Conservation (phyloP, 108 stramenopile species). For the Cyclotella cryptica region DNA sequence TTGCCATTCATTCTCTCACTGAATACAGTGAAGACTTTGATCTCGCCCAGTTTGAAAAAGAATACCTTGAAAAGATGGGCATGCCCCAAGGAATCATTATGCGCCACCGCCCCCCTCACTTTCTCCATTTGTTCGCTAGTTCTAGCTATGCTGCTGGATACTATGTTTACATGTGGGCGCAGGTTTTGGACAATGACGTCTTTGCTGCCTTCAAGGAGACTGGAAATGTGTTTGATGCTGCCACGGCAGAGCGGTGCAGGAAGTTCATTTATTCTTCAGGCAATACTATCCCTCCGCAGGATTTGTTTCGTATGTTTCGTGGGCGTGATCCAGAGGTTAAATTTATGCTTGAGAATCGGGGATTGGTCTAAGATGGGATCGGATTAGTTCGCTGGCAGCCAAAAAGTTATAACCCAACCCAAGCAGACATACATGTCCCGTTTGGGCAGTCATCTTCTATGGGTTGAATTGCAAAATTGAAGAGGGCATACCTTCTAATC, state of each 20-base stretch:
- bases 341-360: slow-evolving; percentile 75
- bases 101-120: slow-evolving; percentile 81
- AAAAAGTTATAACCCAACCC: too few species aligned
- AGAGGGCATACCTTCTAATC: too few species aligned
- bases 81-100: slow-evolving; percentile 85
- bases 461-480: too few species aligned
- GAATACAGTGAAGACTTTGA: slow-evolving; percentile 79
- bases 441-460: too few species aligned
- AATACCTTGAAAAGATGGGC: slow-evolving; percentile 67
- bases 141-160: slow-evolving; percentile 72
- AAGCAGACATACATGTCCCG: too few species aligned
- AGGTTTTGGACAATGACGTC: slow-evolving; percentile 79
- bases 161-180: slow-evolving; percentile 72
- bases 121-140: slow-evolving; percentile 70
- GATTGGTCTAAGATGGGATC: slow-evolving; percentile 35
- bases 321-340: slow-evolving; percentile 77
- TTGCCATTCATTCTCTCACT: slow-evolving; percentile 70
- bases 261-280: slow-evolving; percentile 77
- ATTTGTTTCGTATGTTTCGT: slow-evolving; percentile 73
- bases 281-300: slow-evolving; percentile 81
- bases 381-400: too few species aligned
- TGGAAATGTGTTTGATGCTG: slow-evolving; percentile 71
- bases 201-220: slow-evolving; percentile 81
- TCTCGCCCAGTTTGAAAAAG: slow-evolving; percentile 67
- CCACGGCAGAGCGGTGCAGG: slow-evolving; percentile 58